Evolutionary conservation across 2,329 filamentous ascomycete species (phyloP).

Genomic region (Colletotrichum limetticola): DNA sequence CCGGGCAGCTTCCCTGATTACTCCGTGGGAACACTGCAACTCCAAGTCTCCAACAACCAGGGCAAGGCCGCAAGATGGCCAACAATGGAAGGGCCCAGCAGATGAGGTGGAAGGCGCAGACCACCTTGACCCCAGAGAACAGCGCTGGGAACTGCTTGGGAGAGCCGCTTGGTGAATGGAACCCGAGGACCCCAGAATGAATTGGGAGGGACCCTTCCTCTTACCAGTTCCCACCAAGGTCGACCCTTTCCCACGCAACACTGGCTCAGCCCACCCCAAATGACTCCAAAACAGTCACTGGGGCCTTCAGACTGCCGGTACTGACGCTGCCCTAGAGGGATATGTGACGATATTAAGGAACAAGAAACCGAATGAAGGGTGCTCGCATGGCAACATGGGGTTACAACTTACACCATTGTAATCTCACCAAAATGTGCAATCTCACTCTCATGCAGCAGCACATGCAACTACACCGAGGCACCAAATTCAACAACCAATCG

Average conservation of each 20-base stretch:
- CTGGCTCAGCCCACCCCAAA: conserved; percentile 14
- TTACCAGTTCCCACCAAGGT: background rate
- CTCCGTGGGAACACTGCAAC: conserved; percentile 14
- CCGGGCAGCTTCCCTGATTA: conserved; percentile 5
- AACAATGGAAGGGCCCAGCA: background rate
- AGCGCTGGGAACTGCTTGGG: background rate
- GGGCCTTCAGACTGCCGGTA: conserved; percentile 24
- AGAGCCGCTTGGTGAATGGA: background rate
- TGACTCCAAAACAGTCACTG: conserved; percentile 21
- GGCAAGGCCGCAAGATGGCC: background rate
- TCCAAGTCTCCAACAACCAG: background rate
- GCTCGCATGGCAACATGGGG: conserved; percentile 11
- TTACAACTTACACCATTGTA: conserved; percentile 1
- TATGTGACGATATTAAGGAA: conserved; percentile 29
- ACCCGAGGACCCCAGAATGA: background rate
- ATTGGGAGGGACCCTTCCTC: background rate
- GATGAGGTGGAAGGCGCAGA: background rate
- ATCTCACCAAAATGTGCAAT: conserved; percentile 6
- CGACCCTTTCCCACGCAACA: background rate
- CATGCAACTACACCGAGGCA: background rate
- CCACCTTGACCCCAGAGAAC: background rate
- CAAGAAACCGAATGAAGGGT: conserved; percentile 29
- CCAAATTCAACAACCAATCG: background rate
- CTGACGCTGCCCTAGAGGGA: conserved; percentile 5
- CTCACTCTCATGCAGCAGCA: background rate